Evolutionary conservation across 75 land plant genomes (phyloP), one percentile per base, ranked within the genome.

Genomic region (Cunninghamia lanceolata): DNA sequence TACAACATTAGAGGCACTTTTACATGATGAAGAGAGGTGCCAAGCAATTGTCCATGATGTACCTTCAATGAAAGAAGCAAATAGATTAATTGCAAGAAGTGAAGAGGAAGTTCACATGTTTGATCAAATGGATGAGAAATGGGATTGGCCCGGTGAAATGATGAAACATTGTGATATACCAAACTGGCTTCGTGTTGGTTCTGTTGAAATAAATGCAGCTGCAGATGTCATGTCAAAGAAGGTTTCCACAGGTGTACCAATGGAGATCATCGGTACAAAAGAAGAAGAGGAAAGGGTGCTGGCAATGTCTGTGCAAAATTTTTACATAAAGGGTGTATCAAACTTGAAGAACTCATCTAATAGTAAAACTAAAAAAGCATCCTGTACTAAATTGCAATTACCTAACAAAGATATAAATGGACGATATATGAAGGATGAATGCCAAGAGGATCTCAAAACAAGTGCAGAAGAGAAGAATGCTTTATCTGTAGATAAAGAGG

Each of bases 31-130:
- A 52, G 99, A 98, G 88, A 90, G 99, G 54, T 96, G 95, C 82
- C 99, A 98, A 89, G 97, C 96, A 89, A 94, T 91, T 75, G 94
- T 98, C 9, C 99, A 96, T 92, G 99, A 98, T 91, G 99, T 98
- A 78, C 99, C 99, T 17, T 92, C 99, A 8, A 82, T 98, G 71
- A 96, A 96, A 82, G 96, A 96, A 84, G 99, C 96, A 40, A 98
- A 98, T 88, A 92, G 99, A 17, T 92, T 98, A 97, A 98, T 96
- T 89, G 99, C 99, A 66, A 91, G 99, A 35, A 94, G 94, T 86
- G 95, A 98, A 68, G 97, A 95, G 70, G 99, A 98, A 86, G 89
- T 98, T 56, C 95, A 98, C 84, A 78, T 96, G 13, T 98, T 98
- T 89, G 98, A 96, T 86, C 95, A 93, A 88, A 96, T 98, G 97